Conservation (phyloP, 176 grass and related monocot species). For the Raddia distichophylla region DNA sequence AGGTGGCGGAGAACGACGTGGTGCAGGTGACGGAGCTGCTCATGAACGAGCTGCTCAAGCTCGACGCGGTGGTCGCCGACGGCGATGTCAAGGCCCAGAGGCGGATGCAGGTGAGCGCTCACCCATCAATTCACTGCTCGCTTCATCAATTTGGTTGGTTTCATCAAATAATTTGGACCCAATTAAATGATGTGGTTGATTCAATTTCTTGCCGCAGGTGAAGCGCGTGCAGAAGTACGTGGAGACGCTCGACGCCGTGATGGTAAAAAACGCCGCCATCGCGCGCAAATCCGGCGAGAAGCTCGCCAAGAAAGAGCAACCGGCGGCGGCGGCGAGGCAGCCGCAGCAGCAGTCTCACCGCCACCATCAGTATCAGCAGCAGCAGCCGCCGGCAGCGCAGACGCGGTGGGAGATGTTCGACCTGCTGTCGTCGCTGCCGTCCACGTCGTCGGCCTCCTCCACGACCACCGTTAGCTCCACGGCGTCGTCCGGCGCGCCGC, state of each 20-base stretch:
- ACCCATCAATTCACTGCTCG: not conserved
- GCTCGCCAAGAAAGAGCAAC: slow-evolving; percentile 29
- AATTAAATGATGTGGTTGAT: not conserved
- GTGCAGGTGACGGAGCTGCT: slow-evolving; percentile 78
- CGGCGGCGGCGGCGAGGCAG: slow-evolving; percentile 5
- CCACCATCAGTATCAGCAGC: slow-evolving; percentile 30
- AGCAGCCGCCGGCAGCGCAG: slow-evolving; percentile 26
- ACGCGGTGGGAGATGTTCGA: slow-evolving; percentile 83
- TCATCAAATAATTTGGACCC: not conserved
- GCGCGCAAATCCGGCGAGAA: slow-evolving; percentile 39
- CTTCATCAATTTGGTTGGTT: not conserved
- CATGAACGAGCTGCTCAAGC: slow-evolving; percentile 92
- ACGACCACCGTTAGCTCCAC: slow-evolving; percentile 65
- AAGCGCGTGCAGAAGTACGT: slow-evolving; percentile 96
- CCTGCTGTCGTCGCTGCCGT: slow-evolving; percentile 71
- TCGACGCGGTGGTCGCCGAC: slow-evolving; percentile 80
- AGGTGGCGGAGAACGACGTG: slow-evolving; percentile 78
- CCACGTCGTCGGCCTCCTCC: slow-evolving; percentile 66
- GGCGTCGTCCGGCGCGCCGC: slow-evolving; percentile 49
- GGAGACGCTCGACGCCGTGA: slow-evolving; percentile 79
- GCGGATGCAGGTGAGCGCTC: slow-evolving; percentile 60
- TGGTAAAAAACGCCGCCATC: slow-evolving; percentile 64
- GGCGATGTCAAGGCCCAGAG: slow-evolving; percentile 74
- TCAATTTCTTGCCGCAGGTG: slow-evolving; percentile 52
- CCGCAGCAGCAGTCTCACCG: slow-evolving; percentile 2